Evolutionary conservation across 2,329 filamentous ascomycete species (phyloP).

Genomic region (Akanthomyces dipterigenus): DNA sequence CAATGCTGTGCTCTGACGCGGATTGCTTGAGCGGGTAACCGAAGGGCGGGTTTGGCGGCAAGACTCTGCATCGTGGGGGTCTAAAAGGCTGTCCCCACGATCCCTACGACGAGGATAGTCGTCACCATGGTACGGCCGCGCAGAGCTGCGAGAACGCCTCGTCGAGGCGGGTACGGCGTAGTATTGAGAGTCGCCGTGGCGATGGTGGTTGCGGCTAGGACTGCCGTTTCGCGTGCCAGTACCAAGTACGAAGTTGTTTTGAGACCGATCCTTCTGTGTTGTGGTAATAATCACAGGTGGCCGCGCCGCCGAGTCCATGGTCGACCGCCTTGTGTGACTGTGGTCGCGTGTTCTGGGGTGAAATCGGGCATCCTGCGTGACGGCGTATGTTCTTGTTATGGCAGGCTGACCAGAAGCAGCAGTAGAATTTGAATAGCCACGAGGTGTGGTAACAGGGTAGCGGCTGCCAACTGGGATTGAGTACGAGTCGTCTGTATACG

Average conservation of each 20-base stretch:
- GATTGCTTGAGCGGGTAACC: slow-evolving; percentile 36
- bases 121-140: slow-evolving; percentile 43
- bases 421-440: slow-evolving; percentile 27
- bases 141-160: slow-evolving; percentile 40
- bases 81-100: slow-evolving; percentile 37
- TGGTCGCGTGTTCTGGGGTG: slow-evolving; percentile 41
- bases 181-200: slow-evolving; percentile 36
- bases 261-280: slow-evolving; percentile 36
- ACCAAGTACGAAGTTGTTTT: slow-evolving; percentile 33
- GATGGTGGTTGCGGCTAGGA: slow-evolving; percentile 45
- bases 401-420: slow-evolving; percentile 31
- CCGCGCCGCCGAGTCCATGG: slow-evolving; percentile 41
- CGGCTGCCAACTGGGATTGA: slow-evolving; percentile 39
- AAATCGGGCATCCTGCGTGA: slow-evolving; percentile 44
- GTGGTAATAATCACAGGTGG: slow-evolving; percentile 54
- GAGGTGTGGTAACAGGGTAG: slow-evolving; percentile 25
- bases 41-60: slow-evolving; percentile 43
- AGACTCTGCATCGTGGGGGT: slow-evolving; percentile 34
- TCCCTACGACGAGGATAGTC: slow-evolving; percentile 45
- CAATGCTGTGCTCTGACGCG: slow-evolving; percentile 36
- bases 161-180: slow-evolving; percentile 23
- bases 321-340: slow-evolving; percentile 44
- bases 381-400: slow-evolving; percentile 50
- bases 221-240: slow-evolving; percentile 33
- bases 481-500: slow-evolving; percentile 49